Evolutionary conservation across 2,329 filamentous ascomycete genomes (phyloP), one percentile per base, ranked within the genome.

Genomic region (Xylaria sp.): DNA sequence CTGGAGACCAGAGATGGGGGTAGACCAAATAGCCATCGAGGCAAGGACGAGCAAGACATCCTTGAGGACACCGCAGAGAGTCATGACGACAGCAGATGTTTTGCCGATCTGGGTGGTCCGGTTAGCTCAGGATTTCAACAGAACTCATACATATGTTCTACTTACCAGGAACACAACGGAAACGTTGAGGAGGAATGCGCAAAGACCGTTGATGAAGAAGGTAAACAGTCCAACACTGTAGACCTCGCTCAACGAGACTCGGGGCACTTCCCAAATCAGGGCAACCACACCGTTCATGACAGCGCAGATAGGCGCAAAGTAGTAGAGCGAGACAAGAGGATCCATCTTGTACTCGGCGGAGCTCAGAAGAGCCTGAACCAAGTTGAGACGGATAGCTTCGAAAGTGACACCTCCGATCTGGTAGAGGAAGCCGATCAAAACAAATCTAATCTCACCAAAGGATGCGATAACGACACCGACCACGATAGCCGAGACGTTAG

Each of bases 401-500:
- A 93, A 94, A 69, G 88, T 73, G 70, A 94, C 88, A 70, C 90
- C 90, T 59, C 81, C 86, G 62, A 89, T 79, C 78, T 94, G 91
- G 81, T 86, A 92, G 64, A 92, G 73, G 76, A 94, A 89, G 65
- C 90, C 90, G 66, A 84, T 81, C 76, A 89, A 79, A 70, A 91
- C 89, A 73, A 99, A 99, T 73, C 92, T 87, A 76, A 99, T 95
- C 80, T 99, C 94, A 70, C 94, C 94, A 65, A 96, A 84, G 1
- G 93, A 96, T 54, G 94, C 94, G 71, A 99, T 91, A 66, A 97
- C 80, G 68, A 97, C 92, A 81, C 94, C 94, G 56, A 97, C 76
- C 55, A 97, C 94, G 70, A 99, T 99, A 73, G 93, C 83, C 48
- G 90, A 94, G 63, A 99, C 92, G 73, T 99, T 99, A 72, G 90